Percentiles rank a stretch among this genome's conserved stretches.
Conservation (phyloP, 352 stramenopile species). For the Pythium rhizo-oryzae region DNA sequence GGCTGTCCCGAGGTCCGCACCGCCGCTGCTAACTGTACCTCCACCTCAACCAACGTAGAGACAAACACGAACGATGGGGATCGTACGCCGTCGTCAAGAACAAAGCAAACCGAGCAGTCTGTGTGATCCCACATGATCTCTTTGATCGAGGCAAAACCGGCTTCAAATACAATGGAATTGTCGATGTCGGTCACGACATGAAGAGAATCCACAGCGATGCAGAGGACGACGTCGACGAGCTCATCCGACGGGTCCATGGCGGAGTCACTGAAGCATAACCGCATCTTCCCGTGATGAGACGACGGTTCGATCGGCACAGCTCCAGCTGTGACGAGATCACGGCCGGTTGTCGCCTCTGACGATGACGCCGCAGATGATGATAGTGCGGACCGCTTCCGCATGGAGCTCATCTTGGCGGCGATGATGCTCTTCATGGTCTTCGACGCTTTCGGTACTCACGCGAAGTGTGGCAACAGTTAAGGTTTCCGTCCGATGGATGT, state of each 20-base stretch:
- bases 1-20: conserved; percentile 34
- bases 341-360: neutral
- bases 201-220: conserved; percentile 40
- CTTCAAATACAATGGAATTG: conserved; percentile 48
- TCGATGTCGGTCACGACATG: conserved; percentile 40
- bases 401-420: conserved; percentile 29
- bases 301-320: conserved; percentile 35
- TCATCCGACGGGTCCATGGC: neutral
- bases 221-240: conserved; percentile 48
- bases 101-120: conserved; percentile 57
- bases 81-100: conserved; percentile 33
- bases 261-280: neutral
- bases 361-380: conserved; percentile 22
- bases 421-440: conserved; percentile 31
- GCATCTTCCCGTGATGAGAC: conserved; percentile 56
- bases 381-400: conserved; percentile 28
- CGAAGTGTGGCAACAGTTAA: neutral
- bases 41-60: conserved; percentile 37
- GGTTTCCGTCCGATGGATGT: neutral
- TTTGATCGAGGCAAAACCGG: conserved; percentile 41
- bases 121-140: conserved; percentile 75
- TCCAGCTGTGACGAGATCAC: neutral
- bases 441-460: neutral
- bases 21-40: conserved; percentile 42
- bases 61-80: conserved; percentile 52